A percentile compares a stretch with the other conserved stretches of the same genome.
Conservation (phyloP, 495 filamentous ascomycete genomes). For the Aeminium ludgeri region DNA sequence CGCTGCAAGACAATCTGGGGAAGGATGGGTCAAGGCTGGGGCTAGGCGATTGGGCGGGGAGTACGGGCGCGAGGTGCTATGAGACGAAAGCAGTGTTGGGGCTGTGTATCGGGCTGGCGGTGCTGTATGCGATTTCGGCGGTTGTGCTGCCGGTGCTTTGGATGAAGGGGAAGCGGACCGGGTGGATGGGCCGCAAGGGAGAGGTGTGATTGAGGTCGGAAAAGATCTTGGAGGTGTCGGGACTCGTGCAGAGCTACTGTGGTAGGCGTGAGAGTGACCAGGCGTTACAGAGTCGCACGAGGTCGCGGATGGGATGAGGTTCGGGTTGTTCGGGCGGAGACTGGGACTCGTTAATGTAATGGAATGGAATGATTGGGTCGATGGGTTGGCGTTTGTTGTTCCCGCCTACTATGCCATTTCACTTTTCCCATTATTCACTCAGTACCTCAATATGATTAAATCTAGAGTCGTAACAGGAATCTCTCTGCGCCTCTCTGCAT, state of each 20-base stretch:
- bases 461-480: too few species aligned
- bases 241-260: too few species aligned
- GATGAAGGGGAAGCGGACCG: slow-evolving; percentile 26
- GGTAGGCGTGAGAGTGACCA: too few species aligned
- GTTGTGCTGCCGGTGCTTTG: slow-evolving; percentile 25
- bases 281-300: too few species aligned
- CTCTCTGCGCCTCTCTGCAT: too few species aligned
- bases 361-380: background rate
- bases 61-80: slow-evolving; percentile 54
- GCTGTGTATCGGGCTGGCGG: slow-evolving; percentile 58
- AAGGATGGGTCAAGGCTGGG: slow-evolving; percentile 27
- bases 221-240: too few species aligned
- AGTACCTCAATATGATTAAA: too few species aligned
- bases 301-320: too few species aligned
- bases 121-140: slow-evolving; percentile 23
- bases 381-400: background rate
- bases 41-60: slow-evolving; percentile 44
- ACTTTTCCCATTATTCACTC: too few species aligned
- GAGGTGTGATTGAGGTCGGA: background rate
- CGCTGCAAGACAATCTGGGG: slow-evolving; percentile 27
- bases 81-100: slow-evolving; percentile 87
- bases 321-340: too few species aligned
- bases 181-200: slow-evolving; percentile 3
- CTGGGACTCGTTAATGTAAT: too few species aligned
- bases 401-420: too few species aligned